A percentile compares a stretch with the other conserved stretches of the same genome.
phyloP scores from a whole-genome alignment of 306 rosid species.

The Quercus dentata region DNA sequence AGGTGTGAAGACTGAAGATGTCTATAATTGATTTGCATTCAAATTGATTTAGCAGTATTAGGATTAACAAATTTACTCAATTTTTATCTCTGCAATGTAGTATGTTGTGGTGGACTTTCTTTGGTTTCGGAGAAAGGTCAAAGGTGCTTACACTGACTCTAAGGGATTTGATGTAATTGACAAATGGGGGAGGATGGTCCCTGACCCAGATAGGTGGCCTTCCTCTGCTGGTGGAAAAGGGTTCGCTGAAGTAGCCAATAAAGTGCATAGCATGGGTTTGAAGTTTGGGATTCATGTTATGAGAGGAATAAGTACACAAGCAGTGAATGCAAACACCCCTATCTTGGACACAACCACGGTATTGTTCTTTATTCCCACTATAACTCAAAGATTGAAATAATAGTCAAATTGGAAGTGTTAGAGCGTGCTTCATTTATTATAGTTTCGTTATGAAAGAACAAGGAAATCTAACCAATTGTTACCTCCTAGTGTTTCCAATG shows the following conservation, averaged over 20 bases:
- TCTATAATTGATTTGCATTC: neutral
- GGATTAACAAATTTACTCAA: neutral
- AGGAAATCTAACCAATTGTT: neutral
- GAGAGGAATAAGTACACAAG: conserved; percentile 99
- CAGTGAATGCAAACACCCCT: conserved; percentile 58
- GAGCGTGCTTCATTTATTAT: neutral
- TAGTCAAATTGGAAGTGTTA: neutral
- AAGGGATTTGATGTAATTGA: conserved; percentile 90
- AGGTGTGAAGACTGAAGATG: conserved; percentile 46
- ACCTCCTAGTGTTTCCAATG: no score
- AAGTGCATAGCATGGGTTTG: conserved; percentile 81
- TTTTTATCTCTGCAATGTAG: conserved; percentile 42
- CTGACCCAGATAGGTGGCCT: conserved; percentile 94
- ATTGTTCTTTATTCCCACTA: conserved; percentile 21
- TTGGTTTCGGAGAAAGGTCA: conserved; percentile 79
- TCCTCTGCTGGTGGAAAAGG: conserved; percentile 77
- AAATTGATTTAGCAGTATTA: neutral
- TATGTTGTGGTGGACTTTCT: conserved; percentile 93
- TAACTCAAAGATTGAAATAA: neutral
- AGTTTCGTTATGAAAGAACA: neutral
- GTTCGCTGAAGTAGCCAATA: conserved; percentile 59
- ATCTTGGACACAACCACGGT: conserved; percentile 29
- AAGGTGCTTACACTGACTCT: conserved; percentile 74
- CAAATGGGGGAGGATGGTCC: conserved; percentile 87
- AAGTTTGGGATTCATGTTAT: conserved; percentile 95